Percentiles rank a stretch among this genome's conserved stretches.
Conservation (phyloP, 805 yeast genomes). For the Candida sonorensis region DNA sequence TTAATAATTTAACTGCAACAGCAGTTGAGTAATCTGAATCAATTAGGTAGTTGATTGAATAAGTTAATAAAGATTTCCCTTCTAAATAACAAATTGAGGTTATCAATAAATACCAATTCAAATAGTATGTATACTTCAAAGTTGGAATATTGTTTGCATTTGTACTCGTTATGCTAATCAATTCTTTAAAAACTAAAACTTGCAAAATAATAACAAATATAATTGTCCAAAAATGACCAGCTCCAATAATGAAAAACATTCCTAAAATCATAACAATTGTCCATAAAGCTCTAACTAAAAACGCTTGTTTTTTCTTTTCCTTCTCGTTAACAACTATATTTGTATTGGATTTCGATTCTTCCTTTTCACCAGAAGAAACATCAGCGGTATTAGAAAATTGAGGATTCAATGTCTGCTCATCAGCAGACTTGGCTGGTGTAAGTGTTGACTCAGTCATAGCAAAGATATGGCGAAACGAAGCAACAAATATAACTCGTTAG, state of each 20-base stretch:
- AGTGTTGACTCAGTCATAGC: constrained; percentile 1
- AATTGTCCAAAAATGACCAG: constrained; percentile 84
- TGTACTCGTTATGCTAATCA: constrained; percentile 76
- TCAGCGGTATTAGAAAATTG: not conserved
- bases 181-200: constrained; percentile 81
- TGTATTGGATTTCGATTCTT: constrained; percentile 1
- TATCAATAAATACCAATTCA: constrained; percentile 88
- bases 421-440: not conserved
- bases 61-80: constrained; percentile 72
- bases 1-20: constrained; percentile 22
- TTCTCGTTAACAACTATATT: constrained; percentile 31
- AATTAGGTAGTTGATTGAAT: constrained; percentile 26
- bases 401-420: not conserved
- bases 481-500: too few species aligned
- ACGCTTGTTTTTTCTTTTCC: constrained; percentile 73
- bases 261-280: constrained; percentile 82
- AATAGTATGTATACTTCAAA: constrained; percentile 71
- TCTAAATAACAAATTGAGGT: constrained; percentile 88
- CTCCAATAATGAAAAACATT: constrained; percentile 61
- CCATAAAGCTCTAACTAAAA: constrained; percentile 86
- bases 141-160: constrained; percentile 67
- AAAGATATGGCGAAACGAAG: not conserved
- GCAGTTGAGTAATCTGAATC: constrained; percentile 23
- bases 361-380: constrained; percentile 1
- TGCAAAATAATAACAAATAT: constrained; percentile 66